A percentile compares a stretch with the other conserved stretches of the same genome.
Conservation (phyloP, 2,329 filamentous ascomycete species). For the Proliferodiscus dingleyae region DNA sequence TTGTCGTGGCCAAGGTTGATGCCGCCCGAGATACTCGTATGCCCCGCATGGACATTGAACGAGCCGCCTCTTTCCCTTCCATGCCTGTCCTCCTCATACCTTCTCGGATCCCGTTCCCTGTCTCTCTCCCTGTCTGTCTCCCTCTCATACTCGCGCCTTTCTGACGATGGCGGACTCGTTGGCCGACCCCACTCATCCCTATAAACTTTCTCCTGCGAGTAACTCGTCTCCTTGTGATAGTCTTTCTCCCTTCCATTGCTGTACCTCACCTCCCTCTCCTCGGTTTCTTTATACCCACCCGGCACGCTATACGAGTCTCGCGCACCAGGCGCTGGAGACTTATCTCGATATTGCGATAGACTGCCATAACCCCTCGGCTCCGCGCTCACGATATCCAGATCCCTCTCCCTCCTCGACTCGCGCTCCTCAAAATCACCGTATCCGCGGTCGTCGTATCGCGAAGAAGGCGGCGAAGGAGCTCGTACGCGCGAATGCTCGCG, state of each 20-base stretch:
- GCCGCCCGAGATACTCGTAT: conserved; percentile 21
- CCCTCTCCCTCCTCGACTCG: conserved; percentile 7
- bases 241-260: conserved; percentile 14
- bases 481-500: conserved; percentile 20
- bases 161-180: conserved; percentile 12
- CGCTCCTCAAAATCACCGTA: conserved; percentile 13
- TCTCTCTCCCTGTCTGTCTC: conserved; percentile 28
- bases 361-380: conserved; percentile 12
- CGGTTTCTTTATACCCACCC: conserved; percentile 17
- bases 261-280: conserved; percentile 15
- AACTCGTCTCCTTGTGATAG: conserved; percentile 8
- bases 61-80: conserved; percentile 20
- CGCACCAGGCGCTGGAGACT: conserved; percentile 3
- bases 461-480: conserved; percentile 13
- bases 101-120: conserved; percentile 20
- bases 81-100: conserved; percentile 19
- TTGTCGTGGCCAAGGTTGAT: conserved; percentile 22
- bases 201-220: conserved; percentile 2
- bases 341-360: conserved; percentile 4
- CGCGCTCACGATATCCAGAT: conserved; percentile 11
- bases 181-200: conserved; percentile 14
- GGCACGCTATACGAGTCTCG: conserved; percentile 15
- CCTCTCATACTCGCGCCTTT: conserved; percentile 19
- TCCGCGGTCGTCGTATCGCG: too few relatives aligned
- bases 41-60: conserved; percentile 24